Evolutionary conservation across 2,329 filamentous ascomycete species (phyloP).

Genomic region (Aspergillus hortae): DNA sequence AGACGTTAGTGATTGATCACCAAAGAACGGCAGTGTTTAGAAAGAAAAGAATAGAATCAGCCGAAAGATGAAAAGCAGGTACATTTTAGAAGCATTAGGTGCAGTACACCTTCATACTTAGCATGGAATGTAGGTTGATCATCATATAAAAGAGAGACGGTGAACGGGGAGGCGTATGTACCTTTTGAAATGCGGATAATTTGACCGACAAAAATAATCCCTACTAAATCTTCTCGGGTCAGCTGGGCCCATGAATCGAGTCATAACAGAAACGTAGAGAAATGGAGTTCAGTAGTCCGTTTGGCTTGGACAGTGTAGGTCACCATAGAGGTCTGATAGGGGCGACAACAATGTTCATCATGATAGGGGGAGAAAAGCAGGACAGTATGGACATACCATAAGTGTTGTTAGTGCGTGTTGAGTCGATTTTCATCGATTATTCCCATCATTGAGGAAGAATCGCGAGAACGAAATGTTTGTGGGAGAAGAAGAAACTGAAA

Average conservation of each 20-base stretch:
- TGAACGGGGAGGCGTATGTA: constrained; percentile 17
- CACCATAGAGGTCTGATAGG: constrained; percentile 60
- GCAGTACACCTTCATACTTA: constrained; percentile 55
- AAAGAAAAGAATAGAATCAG: constrained; percentile 42
- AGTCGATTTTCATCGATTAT: no score
- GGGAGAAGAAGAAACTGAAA: constrained; percentile 8
- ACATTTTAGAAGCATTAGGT: constrained; percentile 55
- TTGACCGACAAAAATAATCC: not conserved
- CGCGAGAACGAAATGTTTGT: not conserved
- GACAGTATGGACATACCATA: constrained; percentile 25
- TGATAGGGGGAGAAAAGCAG: constrained; percentile 22
- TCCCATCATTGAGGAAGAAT: not conserved
- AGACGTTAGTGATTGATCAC: constrained; percentile 15
- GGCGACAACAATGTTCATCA: constrained; percentile 62
- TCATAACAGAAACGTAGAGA: constrained; percentile 7
- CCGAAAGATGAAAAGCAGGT: constrained; percentile 65
- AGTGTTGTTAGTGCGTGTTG: constrained; percentile 10
- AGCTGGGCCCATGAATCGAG: constrained; percentile 18
- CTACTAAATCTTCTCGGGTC: constrained; percentile 20
- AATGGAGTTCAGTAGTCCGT: constrained; percentile 53
- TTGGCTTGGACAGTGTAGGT: constrained; percentile 61
- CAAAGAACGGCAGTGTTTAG: constrained; percentile 22
- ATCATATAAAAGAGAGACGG: constrained; percentile 41
- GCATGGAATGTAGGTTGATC: constrained; percentile 58
- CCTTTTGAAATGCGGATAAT: constrained; percentile 12